Conservation (phyloP, 2,329 filamentous ascomycete species). For the Xylariales sp. region DNA sequence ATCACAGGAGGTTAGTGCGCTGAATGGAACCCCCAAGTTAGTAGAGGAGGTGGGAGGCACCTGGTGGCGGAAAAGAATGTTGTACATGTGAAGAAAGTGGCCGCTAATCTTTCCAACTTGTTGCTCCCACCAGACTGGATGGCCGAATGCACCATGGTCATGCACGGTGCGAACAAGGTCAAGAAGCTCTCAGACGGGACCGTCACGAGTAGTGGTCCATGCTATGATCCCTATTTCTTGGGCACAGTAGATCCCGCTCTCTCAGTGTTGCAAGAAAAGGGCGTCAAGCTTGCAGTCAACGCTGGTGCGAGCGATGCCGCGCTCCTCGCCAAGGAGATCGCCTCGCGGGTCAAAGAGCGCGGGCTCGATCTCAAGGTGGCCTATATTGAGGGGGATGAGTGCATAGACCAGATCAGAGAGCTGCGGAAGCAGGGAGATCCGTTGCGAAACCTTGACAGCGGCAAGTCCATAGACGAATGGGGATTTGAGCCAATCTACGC, state of each 20-base stretch:
- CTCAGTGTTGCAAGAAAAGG: slow-evolving; percentile 1
- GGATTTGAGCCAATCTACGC: slow-evolving; percentile 11
- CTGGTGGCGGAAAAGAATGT: too few relatives aligned
- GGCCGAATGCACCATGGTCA: slow-evolving; percentile 8
- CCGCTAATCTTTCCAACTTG: too few relatives aligned
- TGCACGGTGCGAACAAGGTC: slow-evolving; percentile 3
- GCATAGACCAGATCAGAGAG: slow-evolving; percentile 15
- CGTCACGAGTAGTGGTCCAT: not conserved
- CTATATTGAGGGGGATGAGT: slow-evolving; percentile 23
- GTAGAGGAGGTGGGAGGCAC: too few relatives aligned
- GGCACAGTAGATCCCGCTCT: slow-evolving; percentile 7
- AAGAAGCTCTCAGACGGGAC: slow-evolving; percentile 12
- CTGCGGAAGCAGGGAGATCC: slow-evolving; percentile 17
- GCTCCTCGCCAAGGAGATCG: slow-evolving; percentile 2
- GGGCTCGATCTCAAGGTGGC: slow-evolving; percentile 18
- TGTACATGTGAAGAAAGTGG: too few relatives aligned
- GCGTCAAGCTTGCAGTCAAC: slow-evolving; percentile 23
- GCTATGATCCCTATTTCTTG: slow-evolving; percentile 7
- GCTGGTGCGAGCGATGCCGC: slow-evolving; percentile 21
- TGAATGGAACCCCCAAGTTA: too few relatives aligned
- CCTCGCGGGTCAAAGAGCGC: slow-evolving; percentile 9
- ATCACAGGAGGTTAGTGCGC: too few relatives aligned
- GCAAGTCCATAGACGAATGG: slow-evolving; percentile 21
- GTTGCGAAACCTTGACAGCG: slow-evolving; percentile 15
- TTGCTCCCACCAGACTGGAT: too few relatives aligned